Evolutionary conservation across 2,329 filamentous ascomycete genomes (phyloP), one percentile per base, ranked within the genome.

Genomic region (Colletotrichum limetticola): DNA sequence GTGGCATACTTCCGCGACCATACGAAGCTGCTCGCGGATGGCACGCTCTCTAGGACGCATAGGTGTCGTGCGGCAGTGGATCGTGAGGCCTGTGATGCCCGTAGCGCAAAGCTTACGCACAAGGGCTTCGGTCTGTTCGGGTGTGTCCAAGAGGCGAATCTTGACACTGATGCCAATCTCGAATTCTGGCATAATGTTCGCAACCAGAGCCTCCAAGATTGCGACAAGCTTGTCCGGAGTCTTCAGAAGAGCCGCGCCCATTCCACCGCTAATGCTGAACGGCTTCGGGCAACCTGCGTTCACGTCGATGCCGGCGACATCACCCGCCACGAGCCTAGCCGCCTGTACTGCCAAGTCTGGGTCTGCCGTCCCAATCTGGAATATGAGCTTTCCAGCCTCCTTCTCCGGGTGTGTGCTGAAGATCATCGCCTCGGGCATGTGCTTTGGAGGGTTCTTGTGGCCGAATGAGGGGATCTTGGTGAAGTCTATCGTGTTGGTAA

Each of bases 261-360:
- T 99, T 61, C 97, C 97, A 73, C 95, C 95, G 75, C 90, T 90
- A 2, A 96, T 98, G 79, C 94, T 97, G 83, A 99, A 99, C 0
- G 96, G 94, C 83, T 99, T 99, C 0, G 97, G 97, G 80, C 97
- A 99, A n/a, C 97, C 97, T 0, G 97, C 95, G 82, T 99, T 99
- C 74, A 99, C 93, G 81, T 98, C 97, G 77, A 99, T 98, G 73
- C 97, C 97, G 0, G 92, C 92, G 3, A 99, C 97, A 82, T 98
- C 95, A 14, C 86, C 89, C 0, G 95, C 97, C 24, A 99, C 93
- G 19, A 98, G 85, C 66, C 91, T 91, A 2, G 96, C 95, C 1
- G 96, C 95, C 80, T 93, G 85, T 0, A 98, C 95, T 1, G 97
- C 97, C 35, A 92, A 89, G 14, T 93, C 91, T 0, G 97, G 95